Conservation (phyloP, 441 rosid species). For the Capsella rubella region DNA sequence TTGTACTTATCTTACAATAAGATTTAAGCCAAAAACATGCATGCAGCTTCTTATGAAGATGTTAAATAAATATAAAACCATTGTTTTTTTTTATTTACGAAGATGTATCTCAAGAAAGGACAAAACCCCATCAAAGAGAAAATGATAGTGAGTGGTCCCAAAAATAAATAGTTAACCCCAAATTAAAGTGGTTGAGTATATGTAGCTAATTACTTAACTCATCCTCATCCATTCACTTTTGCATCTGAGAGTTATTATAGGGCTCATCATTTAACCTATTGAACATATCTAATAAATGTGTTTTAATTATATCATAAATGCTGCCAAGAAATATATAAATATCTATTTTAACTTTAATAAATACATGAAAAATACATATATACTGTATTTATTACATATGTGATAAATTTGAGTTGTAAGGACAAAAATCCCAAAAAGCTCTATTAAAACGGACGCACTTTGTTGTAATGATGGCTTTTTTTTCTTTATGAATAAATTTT, state of each 20-base stretch:
- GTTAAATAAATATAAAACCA: neutral
- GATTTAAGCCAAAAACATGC: neutral
- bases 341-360: too few species aligned
- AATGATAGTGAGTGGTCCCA: neutral
- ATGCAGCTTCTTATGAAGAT: neutral
- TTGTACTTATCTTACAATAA: slow-evolving; percentile 7
- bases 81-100: neutral
- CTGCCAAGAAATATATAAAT: too few species aligned
- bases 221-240: neutral
- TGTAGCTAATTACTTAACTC: neutral
- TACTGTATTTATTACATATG: too few species aligned
- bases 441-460: too few species aligned
- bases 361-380: too few species aligned
- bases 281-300: neutral
- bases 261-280: neutral
- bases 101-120: neutral
- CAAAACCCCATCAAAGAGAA: neutral
- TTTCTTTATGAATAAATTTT: too few species aligned
- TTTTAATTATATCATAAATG: neutral
- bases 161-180: neutral
- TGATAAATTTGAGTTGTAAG: too few species aligned
- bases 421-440: too few species aligned
- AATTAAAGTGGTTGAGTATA: neutral
- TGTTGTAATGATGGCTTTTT: too few species aligned
- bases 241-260: neutral